phyloP scores from a whole-genome alignment of 2,329 filamentous ascomycete genomes.

The Ceratocystis variospora region DNA sequence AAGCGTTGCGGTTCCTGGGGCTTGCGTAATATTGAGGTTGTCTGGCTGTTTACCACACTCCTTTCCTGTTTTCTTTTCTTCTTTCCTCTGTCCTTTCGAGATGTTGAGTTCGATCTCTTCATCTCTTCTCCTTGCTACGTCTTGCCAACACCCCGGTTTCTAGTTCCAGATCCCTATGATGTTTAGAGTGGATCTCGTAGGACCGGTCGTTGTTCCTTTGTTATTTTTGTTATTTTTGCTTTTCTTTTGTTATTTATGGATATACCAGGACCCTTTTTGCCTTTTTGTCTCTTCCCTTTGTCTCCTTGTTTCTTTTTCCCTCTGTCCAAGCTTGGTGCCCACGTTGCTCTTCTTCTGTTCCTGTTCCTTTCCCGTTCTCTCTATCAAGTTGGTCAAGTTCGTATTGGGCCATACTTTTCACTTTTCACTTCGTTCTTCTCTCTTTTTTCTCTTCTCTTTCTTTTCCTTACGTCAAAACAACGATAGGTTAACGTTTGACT shows the following conservation, averaged over 20 bases:
- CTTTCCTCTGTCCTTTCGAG: neutral
- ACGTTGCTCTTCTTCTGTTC: neutral
- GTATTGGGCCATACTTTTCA: neutral
- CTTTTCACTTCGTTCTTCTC: neutral
- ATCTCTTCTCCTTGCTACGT: constrained; percentile 9
- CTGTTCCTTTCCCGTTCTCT: neutral
- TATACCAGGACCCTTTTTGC: neutral
- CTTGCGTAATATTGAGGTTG: constrained; percentile 27
- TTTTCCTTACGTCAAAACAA: too few relatives aligned
- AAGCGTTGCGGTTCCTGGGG: constrained; percentile 42
- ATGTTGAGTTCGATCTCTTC: neutral
- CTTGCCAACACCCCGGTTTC: neutral
- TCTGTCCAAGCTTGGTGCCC: neutral
- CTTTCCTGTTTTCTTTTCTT: neutral
- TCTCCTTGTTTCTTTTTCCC: neutral
- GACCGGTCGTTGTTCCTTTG: neutral
- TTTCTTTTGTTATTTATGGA: neutral
- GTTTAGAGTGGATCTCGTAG: constrained; percentile 4
- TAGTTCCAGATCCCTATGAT: constrained; percentile 7
- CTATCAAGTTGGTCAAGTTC: neutral
- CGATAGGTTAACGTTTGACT: too few relatives aligned
- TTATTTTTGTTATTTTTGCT: neutral
- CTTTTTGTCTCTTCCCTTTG: constrained; percentile 8
- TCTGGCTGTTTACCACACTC: neutral
- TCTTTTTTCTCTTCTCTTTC: too few relatives aligned